These are phyloP conservation scores for Anaeromyces robustus DNA, from an alignment of 192 early-diverging fungal species.

Conservation along the genomic window DNA sequence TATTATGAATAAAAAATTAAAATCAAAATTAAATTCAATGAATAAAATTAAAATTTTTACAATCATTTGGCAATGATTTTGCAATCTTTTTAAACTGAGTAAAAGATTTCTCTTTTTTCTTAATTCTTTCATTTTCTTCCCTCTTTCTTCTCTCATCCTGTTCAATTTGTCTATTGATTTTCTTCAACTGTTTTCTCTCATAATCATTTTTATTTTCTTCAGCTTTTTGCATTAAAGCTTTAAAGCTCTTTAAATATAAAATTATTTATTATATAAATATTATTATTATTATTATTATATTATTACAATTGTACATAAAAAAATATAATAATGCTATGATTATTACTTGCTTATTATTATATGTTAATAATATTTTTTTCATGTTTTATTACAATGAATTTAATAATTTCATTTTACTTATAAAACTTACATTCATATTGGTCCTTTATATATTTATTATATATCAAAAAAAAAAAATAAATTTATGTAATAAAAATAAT, in stretches of 20 bases:
- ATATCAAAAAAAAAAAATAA: too few species aligned
- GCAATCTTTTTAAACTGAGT: neutral
- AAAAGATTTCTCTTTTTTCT: neutral
- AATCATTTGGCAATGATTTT: neutral
- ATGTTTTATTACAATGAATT: too few species aligned
- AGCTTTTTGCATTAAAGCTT: neutral
- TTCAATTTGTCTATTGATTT: neutral
- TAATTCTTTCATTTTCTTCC: neutral
- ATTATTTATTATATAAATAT: neutral
- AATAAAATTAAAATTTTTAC: neutral
- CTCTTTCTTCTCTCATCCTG: neutral
- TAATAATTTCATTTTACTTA: too few species aligned
- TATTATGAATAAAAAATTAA: too few species aligned
- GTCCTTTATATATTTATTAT: too few species aligned
- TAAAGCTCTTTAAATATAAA: neutral
- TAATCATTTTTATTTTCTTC: neutral
- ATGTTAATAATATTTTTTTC: too few species aligned
- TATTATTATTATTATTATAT: neutral
- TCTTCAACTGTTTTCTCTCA: neutral
- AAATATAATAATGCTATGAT: too few species aligned
- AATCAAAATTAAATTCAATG: too few species aligned
- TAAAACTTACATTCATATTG: too few species aligned
- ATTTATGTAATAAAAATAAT: too few species aligned
- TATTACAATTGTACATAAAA: too few species aligned
- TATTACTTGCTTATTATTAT: too few species aligned